Evolutionary conservation across 2,329 filamentous ascomycete species (phyloP), one percentile per base, ranked within the genome.

Genomic region (Colletotrichum lupini): DNA sequence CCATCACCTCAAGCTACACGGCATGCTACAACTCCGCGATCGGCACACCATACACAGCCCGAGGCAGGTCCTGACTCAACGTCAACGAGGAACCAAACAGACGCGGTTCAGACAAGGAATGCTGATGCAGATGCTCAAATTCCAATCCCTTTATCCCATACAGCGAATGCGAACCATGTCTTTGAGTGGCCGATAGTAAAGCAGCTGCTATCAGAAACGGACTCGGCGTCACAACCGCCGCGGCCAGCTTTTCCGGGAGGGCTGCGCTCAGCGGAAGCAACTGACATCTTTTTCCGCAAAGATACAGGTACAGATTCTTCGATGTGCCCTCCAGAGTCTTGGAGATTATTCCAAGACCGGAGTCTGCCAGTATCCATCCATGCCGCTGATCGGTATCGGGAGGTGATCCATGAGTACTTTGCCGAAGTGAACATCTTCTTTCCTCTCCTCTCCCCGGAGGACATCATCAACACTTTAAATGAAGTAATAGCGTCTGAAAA

Each of bases 401-500:
- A 74, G 12, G 53, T 69, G n/a, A 74, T 75, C 19, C 58, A 74
- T 49, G 26, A 75, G 1, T 80, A 79, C n/a, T 80, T 79, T 46
- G 55, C 57, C 6, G 55, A 78, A 5, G 74, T 80, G n/a, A 79
- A 79, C 12, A 75, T 79, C 0, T 80, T 80, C 60, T 80, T 78
- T 52, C 66, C 72, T 0, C 3, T 70, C 2, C 26, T 70, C 4
- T 58, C 68, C 24, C 67, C 32, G 1, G 60, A 73, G 1, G 59
- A 63, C 3, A 28, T 65, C 1, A 24, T 69, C 1, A 74, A 32
- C 4, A 76, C 24, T 7, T 68, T 14, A 0, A 56, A 76, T 9
- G 64, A 65, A 1, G 55, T 74, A 0, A 16, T 74, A 2, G 37
- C 49, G 2, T 66, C 49, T 11, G 63, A 69, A 12, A 66, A 46